Base-by-base conservation (phyloP, 2,329 filamentous ascomycete genomes). In the Nannizzia gypsea region DNA sequence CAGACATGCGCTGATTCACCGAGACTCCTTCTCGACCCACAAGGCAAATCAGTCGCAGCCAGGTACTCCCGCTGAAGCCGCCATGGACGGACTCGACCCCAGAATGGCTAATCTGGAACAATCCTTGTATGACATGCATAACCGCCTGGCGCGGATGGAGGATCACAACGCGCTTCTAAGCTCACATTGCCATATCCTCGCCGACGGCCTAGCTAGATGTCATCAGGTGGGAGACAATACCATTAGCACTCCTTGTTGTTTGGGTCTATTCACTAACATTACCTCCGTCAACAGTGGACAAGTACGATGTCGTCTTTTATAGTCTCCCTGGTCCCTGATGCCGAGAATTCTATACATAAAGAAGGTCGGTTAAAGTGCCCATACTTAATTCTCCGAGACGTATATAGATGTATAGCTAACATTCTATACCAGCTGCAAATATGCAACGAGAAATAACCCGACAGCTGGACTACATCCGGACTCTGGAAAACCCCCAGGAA, bases 1-100 rank as follows among this genome's bases (percentile, higher is more conserved):
- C 38, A 83, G 93, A 63, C 93, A 97, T 75, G 87, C 92, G 24
- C 80, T 97, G 59, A 95, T 96, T 24, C 90, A 97, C 70, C 84
- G 92, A 66, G 93, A 97, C 70, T 88, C 86, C 13, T 96, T 93
- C 74, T 87, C 85, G 64, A 34, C 36, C 13, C 85, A 88, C 62
- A 95, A 95, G 70, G 79, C 87, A 44, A 81, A 83, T 57, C 79
- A 81, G 15, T 89, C 90, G 24, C 90, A 93, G 67, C 87, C 89
- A 8, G 89, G 89, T 13, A 89, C 89, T n/a, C 88, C 91, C 1
- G 84, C 88, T 24, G 90, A 96, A 69, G 82, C 89, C 8, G 86
- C 90, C 73, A 83, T 84, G 42, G 92, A 97, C 67, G 84, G 84
- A 11, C 78, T 85, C 11, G 92, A 99, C 67, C 83, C 84, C 55